phyloP scores from a whole-genome alignment of 1,284 basidiomycete genomes.

The Sphagnurus paluster region DNA sequence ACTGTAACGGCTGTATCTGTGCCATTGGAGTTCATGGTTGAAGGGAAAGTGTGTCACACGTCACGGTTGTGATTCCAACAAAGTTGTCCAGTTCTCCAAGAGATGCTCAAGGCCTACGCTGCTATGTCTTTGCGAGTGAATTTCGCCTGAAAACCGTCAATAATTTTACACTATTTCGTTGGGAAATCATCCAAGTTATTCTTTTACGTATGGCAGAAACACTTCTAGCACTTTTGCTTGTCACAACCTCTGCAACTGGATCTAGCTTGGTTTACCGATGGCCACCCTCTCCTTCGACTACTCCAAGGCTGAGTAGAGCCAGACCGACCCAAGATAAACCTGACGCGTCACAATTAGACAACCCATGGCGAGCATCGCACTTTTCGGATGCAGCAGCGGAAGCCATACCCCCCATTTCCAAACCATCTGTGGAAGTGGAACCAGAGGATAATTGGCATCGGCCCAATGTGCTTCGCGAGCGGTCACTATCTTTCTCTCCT shows the following conservation, averaged over 20 bases:
- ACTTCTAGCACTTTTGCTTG: slow-evolving; percentile 70
- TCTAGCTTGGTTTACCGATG: slow-evolving; percentile 73
- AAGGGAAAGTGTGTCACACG: slow-evolving; percentile 9
- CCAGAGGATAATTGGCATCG: slow-evolving; percentile 59
- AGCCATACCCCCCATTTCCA: slow-evolving; percentile 14
- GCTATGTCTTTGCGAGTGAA: neutral
- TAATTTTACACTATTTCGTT: neutral
- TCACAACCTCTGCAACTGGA: slow-evolving; percentile 75
- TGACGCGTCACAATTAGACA: slow-evolving; percentile 57
- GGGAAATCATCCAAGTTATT: neutral
- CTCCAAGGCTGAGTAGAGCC: slow-evolving; percentile 63
- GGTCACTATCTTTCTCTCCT: slow-evolving; percentile 43
- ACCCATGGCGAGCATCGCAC: slow-evolving; percentile 68
- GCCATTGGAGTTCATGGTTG: slow-evolving; percentile 24
- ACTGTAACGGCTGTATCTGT: slow-evolving; percentile 22
- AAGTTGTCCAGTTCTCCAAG: neutral
- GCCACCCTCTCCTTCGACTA: slow-evolving; percentile 62
- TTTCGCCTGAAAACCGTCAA: neutral
- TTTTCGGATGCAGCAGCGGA: slow-evolving; percentile 34
- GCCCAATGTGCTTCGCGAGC: slow-evolving; percentile 40
- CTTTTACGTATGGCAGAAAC: slow-evolving; percentile 59
- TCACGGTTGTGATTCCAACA: slow-evolving; percentile 9
- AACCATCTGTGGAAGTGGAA: slow-evolving; percentile 27
- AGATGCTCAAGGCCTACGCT: neutral
- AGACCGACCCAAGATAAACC: slow-evolving; percentile 43